These are phyloP conservation scores for Rhodotorula diobovata DNA, from an alignment of 768 basidiomycete species.

Conservation along the genomic window DNA sequence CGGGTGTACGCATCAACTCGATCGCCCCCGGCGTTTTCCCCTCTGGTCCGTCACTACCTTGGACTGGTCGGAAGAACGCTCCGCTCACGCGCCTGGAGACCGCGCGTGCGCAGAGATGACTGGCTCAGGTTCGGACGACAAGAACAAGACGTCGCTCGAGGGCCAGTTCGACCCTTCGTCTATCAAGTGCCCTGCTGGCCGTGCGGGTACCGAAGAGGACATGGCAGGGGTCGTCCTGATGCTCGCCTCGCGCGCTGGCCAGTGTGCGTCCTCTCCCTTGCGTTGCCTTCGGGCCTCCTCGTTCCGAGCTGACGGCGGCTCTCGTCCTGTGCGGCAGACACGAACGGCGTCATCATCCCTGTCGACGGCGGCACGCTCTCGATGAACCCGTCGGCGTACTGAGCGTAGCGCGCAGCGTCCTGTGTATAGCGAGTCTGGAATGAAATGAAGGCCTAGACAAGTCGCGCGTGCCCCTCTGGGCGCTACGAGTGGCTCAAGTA, in stretches of 20 bases:
- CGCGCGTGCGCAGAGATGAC: slow-evolving; percentile 13
- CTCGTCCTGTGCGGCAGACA: not conserved
- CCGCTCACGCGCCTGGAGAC: too few species aligned
- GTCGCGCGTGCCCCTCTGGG: too few species aligned
- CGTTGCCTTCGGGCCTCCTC: not conserved
- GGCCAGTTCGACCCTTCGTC: slow-evolving; percentile 26
- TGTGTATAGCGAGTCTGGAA: not conserved
- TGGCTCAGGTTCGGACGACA: slow-evolving; percentile 8
- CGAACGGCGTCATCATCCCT: slow-evolving; percentile 72
- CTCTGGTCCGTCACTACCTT: not conserved
- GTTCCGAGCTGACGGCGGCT: not conserved
- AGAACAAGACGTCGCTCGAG: slow-evolving; percentile 21
- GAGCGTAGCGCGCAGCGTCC: not conserved
- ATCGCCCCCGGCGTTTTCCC: slow-evolving; percentile 24
- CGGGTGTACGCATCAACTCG: slow-evolving; percentile 2
- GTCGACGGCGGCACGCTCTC: slow-evolving; percentile 80
- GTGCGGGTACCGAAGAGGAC: slow-evolving; percentile 26
- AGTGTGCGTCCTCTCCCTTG: slow-evolving; percentile 45
- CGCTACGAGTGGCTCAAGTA: too few species aligned
- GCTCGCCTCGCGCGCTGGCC: slow-evolving; percentile 10
- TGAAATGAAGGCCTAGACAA: too few species aligned
- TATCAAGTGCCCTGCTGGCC: not conserved
- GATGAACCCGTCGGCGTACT: slow-evolving; percentile 21
- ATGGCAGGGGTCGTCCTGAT: slow-evolving; percentile 65
- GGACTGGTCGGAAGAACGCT: not conserved